A percentile compares a stretch with the other conserved stretches of the same genome.
These are phyloP conservation scores for Haberlea rhodopensis DNA, from an alignment of 257 asterid species.

Conservation along the genomic window DNA sequence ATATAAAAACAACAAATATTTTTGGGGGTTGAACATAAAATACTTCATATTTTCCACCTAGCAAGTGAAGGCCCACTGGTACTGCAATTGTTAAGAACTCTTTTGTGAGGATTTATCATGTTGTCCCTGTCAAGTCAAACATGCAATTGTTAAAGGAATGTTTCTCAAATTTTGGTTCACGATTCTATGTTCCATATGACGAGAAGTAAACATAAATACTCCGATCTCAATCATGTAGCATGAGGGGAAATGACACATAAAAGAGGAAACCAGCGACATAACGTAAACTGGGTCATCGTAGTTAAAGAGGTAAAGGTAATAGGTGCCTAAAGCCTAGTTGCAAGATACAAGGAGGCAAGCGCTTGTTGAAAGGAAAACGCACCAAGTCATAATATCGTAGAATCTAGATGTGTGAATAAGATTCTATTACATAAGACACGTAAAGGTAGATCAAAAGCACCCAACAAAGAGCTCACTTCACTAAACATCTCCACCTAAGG, in stretches of 20 bases:
- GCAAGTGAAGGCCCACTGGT: no score
- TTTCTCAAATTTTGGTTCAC: no score
- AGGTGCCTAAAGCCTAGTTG: not conserved
- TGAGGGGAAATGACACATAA: not conserved
- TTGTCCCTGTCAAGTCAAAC: not conserved
- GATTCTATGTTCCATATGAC: not conserved
- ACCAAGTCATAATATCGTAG: not conserved
- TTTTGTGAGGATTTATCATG: not conserved
- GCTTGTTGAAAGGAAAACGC: not conserved
- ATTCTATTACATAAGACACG: not conserved
- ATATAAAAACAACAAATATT: no score
- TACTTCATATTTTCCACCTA: no score
- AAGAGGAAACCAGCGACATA: not conserved
- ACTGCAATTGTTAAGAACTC: no score
- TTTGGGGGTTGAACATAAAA: no score
- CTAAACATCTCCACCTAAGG: not conserved
- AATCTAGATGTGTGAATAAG: not conserved
- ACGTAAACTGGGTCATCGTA: not conserved
- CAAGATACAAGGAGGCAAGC: not conserved
- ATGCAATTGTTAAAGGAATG: not conserved
- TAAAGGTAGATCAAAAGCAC: not conserved
- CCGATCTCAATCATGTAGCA: not conserved
- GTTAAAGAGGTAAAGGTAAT: no score
- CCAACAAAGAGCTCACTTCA: not conserved
- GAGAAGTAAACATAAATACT: not conserved